A percentile compares a stretch with the other conserved stretches of the same genome.
phyloP scores from a whole-genome alignment of 2,329 filamentous ascomycete species.

The Penicillium sp. region DNA sequence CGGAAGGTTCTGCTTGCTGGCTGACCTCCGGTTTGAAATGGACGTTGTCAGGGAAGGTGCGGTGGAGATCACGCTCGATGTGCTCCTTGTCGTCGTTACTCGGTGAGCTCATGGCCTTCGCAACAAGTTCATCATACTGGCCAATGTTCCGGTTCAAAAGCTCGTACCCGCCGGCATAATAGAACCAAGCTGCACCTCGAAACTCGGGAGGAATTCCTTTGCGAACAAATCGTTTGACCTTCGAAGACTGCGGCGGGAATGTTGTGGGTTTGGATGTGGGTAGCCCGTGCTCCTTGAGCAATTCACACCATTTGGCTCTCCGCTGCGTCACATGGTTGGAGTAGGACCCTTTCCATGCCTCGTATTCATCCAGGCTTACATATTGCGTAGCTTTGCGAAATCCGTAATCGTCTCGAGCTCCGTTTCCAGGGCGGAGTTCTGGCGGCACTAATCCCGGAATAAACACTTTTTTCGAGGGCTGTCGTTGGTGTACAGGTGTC shows the following conservation, averaged over 20 bases:
- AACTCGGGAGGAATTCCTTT: slow-evolving; percentile 94
- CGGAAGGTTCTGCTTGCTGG: slow-evolving; percentile 16
- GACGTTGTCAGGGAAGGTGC: slow-evolving; percentile 92
- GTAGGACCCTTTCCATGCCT: slow-evolving; percentile 75
- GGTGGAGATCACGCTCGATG: slow-evolving; percentile 88
- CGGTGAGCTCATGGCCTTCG: slow-evolving; percentile 62
- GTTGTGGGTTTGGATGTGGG: slow-evolving; percentile 67
- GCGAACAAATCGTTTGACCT: slow-evolving; percentile 84
- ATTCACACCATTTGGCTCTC: slow-evolving; percentile 74
- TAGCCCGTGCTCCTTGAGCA: slow-evolving; percentile 74
- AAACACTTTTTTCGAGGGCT: slow-evolving; percentile 27
- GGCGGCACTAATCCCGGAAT: slow-evolving; percentile 41
- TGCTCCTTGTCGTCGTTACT: slow-evolving; percentile 76
- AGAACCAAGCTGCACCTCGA: slow-evolving; percentile 96
- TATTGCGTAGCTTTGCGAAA: slow-evolving; percentile 87
- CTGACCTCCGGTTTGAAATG: slow-evolving; percentile 69
- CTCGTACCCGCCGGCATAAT: slow-evolving; percentile 83
- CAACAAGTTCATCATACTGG: slow-evolving; percentile 69
- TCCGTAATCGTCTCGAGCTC: slow-evolving; percentile 74
- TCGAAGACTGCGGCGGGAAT: slow-evolving; percentile 77
- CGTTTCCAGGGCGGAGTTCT: slow-evolving; percentile 28
- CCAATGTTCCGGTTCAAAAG: slow-evolving; percentile 73
- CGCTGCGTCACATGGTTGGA: slow-evolving; percentile 70
- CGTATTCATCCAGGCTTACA: slow-evolving; percentile 72
- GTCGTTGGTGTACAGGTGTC: slow-evolving; percentile 14